Conservation (phyloP, 2,329 filamentous ascomycete genomes). For the Cordyceps farinosa region DNA sequence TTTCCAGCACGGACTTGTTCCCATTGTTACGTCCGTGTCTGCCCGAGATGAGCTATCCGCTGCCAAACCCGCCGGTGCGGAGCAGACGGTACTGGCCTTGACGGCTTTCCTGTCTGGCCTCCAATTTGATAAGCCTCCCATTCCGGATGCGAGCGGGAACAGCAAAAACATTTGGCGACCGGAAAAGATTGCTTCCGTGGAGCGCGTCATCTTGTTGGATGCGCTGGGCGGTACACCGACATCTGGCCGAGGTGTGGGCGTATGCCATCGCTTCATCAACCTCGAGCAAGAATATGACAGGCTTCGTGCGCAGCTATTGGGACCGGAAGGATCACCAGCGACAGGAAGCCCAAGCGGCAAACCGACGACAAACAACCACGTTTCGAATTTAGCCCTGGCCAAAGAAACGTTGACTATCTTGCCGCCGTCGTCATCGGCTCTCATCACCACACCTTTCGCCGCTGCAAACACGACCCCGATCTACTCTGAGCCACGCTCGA, state of each 20-base stretch:
- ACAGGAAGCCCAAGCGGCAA: constrained; percentile 30
- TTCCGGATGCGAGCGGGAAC: constrained; percentile 4
- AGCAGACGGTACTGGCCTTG: constrained; percentile 70
- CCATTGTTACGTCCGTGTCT: constrained; percentile 42
- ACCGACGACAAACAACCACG: constrained; percentile 45
- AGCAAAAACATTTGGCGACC: constrained; percentile 7
- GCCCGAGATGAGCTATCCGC: constrained; percentile 39
- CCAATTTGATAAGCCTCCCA: constrained; percentile 35
- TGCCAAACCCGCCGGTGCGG: constrained; percentile 40
- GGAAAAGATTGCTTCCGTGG: constrained; percentile 60
- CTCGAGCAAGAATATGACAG: constrained; percentile 81
- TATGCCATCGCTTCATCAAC: constrained; percentile 68
- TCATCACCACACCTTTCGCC: constrained; percentile 83
- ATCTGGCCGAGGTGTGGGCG: constrained; percentile 33
- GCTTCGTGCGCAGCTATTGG: constrained; percentile 60
- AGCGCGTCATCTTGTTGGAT: constrained; percentile 86
- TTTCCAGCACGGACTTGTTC: constrained; percentile 31
- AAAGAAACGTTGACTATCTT: constrained; percentile 69
- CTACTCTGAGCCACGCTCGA: constrained; percentile 35
- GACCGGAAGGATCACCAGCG: constrained; percentile 27
- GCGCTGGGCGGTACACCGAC: constrained; percentile 80
- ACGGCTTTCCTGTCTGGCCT: constrained; percentile 72
- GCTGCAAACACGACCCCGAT: constrained; percentile 54
- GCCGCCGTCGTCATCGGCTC: constrained; percentile 77
- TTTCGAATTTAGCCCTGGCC: constrained; percentile 69